Evolutionary conservation across 805 yeast species (phyloP).

Genomic region (Wickerhamomyces rabaulensis): DNA sequence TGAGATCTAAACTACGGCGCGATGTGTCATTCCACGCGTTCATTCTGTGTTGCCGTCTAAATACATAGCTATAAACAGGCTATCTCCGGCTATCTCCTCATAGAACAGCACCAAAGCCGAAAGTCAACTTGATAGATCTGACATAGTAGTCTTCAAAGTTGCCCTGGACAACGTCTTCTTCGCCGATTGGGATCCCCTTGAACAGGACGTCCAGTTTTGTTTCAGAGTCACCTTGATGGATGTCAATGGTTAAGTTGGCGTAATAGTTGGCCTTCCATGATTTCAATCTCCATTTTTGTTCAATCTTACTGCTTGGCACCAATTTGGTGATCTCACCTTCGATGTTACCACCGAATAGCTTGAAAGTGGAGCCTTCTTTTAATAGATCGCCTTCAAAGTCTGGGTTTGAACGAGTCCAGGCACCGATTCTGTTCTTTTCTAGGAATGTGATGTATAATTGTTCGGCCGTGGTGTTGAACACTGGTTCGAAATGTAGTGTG

Average conservation of each 20-base stretch:
- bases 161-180: conserved; percentile 78
- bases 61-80: not conserved
- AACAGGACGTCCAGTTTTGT: conserved; percentile 75
- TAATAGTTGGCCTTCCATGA: conserved; percentile 86
- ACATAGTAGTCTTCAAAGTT: conserved; percentile 90
- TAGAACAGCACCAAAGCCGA: conserved; percentile 93
- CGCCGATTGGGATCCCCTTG: conserved; percentile 91
- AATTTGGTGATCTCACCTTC: conserved; percentile 62
- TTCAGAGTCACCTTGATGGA: conserved; percentile 78
- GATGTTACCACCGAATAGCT: conserved; percentile 84
- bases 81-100: conserved; percentile 24
- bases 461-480: conserved; percentile 83
- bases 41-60: not conserved
- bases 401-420: conserved; percentile 80
- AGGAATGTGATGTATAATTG: conserved; percentile 75
- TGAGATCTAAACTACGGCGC: too few species aligned
- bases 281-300: conserved; percentile 79
- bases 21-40: too few species aligned
- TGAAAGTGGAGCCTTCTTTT: conserved; percentile 55
- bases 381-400: conserved; percentile 41
- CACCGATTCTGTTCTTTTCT: conserved; percentile 73
- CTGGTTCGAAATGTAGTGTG: conserved; percentile 67
- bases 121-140: conserved; percentile 81
- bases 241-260: conserved; percentile 60
- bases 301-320: conserved; percentile 53